Evolutionary conservation across 2,329 filamentous ascomycete species (phyloP), one percentile per base, ranked within the genome.

Genomic region (Cordyceps farinosa): DNA sequence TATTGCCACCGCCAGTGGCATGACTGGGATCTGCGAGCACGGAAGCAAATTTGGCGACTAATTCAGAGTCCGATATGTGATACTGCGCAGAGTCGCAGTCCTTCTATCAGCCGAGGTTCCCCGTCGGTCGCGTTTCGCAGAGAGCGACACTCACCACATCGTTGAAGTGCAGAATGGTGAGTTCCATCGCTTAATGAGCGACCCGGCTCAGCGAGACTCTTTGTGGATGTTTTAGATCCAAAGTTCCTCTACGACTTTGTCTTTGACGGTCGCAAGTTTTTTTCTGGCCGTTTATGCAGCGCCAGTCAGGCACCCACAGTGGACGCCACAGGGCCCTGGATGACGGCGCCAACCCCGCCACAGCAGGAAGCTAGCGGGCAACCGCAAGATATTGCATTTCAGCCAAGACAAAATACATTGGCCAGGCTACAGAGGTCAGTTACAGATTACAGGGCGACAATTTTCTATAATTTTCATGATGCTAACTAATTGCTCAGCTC

Each of bases 101-200:
- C 15, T 38, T 29, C 32, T 10, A 32, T 58, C 40, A 59, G 45
- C 47, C 13, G 13, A 3, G n/a, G 10, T 13, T n/a, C n/a, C 6
- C n/a, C 9, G 34, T 10, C 9, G 7, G 8, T 10, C 9, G 45
- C 27, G 34, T 22, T 51, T 57, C 27, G 44, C 4, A 5, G n/a
- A 22, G 27, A n/a, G 11, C 42, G 1, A 15, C 13, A 60, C 64
- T 40, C 32, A 65, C 64, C 5, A 65, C 61, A 53, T 65, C 64
- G 34, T 65, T 65, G 50, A 65, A 65, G 51, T 65, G 64, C 17
- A 65, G 30, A 30, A 65, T 64, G 17, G 59, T 61, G 30, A 61
- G 30, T 0, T 61, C 13, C 50, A 61, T 53, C 3, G 8, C 50
- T 15, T 17, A 17, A 10, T 29, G 3, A 30, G 52, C 7, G 6